Conservation (phyloP, 805 yeast species). For the Cyberlindnera maclurae region DNA sequence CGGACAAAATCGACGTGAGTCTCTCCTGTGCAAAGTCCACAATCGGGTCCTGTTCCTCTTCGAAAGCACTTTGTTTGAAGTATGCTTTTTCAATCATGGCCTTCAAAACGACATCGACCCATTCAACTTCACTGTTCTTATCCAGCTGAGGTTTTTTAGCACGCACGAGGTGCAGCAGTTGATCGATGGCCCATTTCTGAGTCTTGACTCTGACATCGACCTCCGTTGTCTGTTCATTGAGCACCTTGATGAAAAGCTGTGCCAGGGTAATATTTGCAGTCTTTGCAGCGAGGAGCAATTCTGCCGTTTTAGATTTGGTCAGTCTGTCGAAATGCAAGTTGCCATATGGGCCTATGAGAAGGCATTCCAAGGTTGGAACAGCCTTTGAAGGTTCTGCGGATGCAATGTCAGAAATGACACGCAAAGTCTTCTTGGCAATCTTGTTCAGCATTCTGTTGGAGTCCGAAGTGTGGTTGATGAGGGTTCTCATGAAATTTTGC, state of each 20-base stretch:
- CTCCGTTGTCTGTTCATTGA: constrained; percentile 9
- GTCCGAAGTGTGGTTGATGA: constrained; percentile 72
- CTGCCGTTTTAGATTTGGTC: constrained; percentile 65
- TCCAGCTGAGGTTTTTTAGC: constrained; percentile 30
- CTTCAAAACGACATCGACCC: constrained; percentile 26
- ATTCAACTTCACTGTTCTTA: constrained; percentile 17
- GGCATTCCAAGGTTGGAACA: constrained; percentile 25
- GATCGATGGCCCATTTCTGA: constrained; percentile 52
- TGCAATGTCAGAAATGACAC: constrained; percentile 34
- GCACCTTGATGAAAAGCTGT: constrained; percentile 13
- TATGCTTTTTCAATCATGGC: constrained; percentile 26
- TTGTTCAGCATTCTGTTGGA: constrained; percentile 58
- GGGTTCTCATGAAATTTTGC: constrained; percentile 60
- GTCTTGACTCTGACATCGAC: constrained; percentile 15
- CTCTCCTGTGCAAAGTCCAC: constrained; percentile 49
- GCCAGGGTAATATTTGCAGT: constrained; percentile 11
- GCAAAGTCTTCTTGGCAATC: constrained; percentile 49
- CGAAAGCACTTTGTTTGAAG: constrained; percentile 13
- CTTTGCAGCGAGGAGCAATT: constrained; percentile 15
- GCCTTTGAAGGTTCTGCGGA: constrained; percentile 30
- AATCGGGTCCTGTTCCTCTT: constrained; percentile 25
- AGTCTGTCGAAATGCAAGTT: constrained; percentile 67
- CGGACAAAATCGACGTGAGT: constrained; percentile 60
- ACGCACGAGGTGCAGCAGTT: constrained; percentile 45
- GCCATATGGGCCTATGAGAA: constrained; percentile 42